Conservation (phyloP, 345 rosid species). For the Murraya paniculata region DNA sequence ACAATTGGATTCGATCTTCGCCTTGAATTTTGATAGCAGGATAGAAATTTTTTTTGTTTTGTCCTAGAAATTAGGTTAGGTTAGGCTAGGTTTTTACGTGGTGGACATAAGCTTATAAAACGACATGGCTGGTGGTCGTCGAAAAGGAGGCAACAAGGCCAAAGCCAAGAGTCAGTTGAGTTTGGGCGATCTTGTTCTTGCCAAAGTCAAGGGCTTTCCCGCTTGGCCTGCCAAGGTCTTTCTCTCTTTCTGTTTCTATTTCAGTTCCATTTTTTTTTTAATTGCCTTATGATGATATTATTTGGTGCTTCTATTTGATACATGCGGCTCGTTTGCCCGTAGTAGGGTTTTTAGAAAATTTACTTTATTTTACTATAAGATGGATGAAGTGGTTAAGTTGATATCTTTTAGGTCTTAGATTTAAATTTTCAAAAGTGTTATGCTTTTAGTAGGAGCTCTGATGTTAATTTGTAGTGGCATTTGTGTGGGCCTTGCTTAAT, state of each 20-base stretch:
- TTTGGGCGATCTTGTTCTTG: slow-evolving; percentile 94
- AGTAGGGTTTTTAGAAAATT: background rate
- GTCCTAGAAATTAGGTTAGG: background rate
- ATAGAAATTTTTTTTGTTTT: too few species aligned
- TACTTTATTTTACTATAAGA: background rate
- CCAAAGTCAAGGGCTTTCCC: slow-evolving; percentile 96
- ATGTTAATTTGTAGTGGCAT: background rate
- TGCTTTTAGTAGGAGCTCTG: background rate
- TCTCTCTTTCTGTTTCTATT: background rate
- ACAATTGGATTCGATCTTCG: background rate
- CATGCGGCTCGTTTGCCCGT: background rate
- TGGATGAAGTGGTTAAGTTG: background rate
- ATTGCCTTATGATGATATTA: background rate
- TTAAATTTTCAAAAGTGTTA: background rate
- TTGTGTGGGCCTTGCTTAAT: background rate
- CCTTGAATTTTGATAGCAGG: background rate
- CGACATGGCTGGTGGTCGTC: slow-evolving; percentile 76
- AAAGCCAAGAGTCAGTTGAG: slow-evolving; percentile 56
- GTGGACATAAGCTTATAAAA: background rate
- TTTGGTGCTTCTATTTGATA: background rate
- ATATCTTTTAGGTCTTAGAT: background rate
- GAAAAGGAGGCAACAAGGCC: slow-evolving; percentile 65
- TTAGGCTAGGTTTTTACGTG: background rate
- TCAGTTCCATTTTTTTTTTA: background rate
- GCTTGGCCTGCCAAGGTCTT: slow-evolving; percentile 96